Evolutionary conservation across 2,329 filamentous ascomycete genomes (phyloP), one percentile per base, ranked within the genome.

Genomic region (Diplodia sapinea): DNA sequence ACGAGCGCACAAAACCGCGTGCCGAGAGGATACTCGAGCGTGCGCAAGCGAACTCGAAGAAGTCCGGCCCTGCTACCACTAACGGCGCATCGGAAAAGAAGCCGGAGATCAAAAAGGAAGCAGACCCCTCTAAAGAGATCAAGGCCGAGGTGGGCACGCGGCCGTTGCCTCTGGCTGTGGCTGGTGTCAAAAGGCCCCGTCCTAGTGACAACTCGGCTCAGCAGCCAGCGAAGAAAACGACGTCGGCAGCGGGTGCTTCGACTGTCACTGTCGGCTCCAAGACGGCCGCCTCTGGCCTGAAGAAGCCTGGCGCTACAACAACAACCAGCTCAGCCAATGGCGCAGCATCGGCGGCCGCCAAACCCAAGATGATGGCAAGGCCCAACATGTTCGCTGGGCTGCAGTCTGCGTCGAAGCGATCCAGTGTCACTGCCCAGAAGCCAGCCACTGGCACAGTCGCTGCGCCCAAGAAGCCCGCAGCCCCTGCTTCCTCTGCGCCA

Each of bases 1-100:
- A 91, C 72, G 83, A 85, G 0, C 86, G 89, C 64, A 86, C 87
- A 57, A 89, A 89, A 72, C 83, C 83, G 4, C 79, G 89, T 56
- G 86, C 90, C 4, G 83, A 84, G 43, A 83, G 84, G 68, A 88
- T 90, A 56, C 78, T 84, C 74, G 74, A 82, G 70, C 72, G 76
- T 59, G 78, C 76, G 59, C 72, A 82, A 1, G 80, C 83, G 70
- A 69, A 81, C 43, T 76, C 78, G 8, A 78, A 80, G 69, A 73
- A 73, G 66, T 77, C 78, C 70, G 72, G 70, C 55, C 73, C 73
- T 57, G 72, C 76, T 23, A 74, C 75, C 17, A 73, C 74, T 33
- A 68, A 63, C 26, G 57, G 57, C 8, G 36, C 54, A 15, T 33
- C 54, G 40, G 57, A 68, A 15, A 57, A 57, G 29, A 68, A 67